Conservation (phyloP, 2,329 filamentous ascomycete genomes). For the Penicillium freii region DNA sequence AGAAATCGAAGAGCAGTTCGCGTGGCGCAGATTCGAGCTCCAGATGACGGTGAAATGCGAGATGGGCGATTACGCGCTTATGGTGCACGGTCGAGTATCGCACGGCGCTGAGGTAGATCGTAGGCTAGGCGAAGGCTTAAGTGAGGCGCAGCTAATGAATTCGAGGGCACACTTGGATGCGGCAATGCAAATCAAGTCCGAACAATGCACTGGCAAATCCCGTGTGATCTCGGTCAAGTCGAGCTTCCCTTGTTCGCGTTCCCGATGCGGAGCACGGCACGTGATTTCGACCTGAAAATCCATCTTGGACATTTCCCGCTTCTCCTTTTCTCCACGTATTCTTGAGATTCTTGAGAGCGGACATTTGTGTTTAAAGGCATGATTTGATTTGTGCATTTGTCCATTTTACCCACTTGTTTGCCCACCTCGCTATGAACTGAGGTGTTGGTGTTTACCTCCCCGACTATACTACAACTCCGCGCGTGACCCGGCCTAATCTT, state of each 20-base stretch:
- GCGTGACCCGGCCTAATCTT: conserved; percentile 15
- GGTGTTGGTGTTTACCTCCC: conserved; percentile 5
- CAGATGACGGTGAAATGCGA: conserved; percentile 1
- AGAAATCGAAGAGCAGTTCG: neutral
- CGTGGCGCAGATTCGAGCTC: neutral
- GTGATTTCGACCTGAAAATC: conserved; percentile 24
- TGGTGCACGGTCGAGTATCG: neutral
- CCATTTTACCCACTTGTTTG: conserved; percentile 5
- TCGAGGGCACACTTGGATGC: neutral
- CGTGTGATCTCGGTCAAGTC: conserved; percentile 1
- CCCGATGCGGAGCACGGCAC: conserved; percentile 24
- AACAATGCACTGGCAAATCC: conserved; percentile 4
- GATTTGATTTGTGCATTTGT: conserved; percentile 6
- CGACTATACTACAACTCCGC: conserved; percentile 11
- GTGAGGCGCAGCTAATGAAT: neutral
- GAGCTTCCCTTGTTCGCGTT: conserved; percentile 21
- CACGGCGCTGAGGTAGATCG: neutral
- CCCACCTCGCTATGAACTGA: neutral
- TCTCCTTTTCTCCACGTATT: conserved; percentile 8
- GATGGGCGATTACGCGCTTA: neutral
- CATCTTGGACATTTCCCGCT: conserved; percentile 12
- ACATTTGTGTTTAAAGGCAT: neutral
- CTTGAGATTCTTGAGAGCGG: neutral
- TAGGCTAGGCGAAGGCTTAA: neutral
- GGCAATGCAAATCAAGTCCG: neutral